phyloP scores from a whole-genome alignment of 768 basidiomycete genomes.

The Thelephora ganbajun region DNA sequence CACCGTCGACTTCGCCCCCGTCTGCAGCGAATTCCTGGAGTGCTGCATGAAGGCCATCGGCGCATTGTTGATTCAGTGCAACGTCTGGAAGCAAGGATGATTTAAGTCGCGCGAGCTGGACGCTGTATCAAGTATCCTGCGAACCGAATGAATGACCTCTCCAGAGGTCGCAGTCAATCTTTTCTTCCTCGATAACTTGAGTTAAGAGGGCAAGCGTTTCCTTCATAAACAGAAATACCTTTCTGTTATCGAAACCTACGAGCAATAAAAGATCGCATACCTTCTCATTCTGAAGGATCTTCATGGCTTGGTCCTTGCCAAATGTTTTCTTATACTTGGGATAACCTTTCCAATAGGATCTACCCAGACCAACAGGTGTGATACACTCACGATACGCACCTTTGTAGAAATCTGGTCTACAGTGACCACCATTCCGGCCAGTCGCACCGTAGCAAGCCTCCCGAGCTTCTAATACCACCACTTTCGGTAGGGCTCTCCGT shows the following conservation, averaged over 20 bases:
- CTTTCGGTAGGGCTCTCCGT: constrained; percentile 1
- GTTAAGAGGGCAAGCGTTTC: constrained; percentile 11
- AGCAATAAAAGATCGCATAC: constrained; percentile 1
- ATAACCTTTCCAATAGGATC: constrained; percentile 7
- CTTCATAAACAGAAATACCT: not conserved
- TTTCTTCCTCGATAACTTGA: constrained; percentile 10
- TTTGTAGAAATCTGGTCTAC: constrained; percentile 13
- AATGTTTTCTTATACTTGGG: constrained; percentile 9
- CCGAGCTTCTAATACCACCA: constrained; percentile 31
- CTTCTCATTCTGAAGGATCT: constrained; percentile 13
- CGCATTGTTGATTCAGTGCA: constrained; percentile 10
- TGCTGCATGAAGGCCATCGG: constrained; percentile 10
- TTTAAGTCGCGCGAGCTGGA: not conserved
- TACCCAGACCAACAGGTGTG: too few species aligned
- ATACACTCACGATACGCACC: constrained; percentile 3
- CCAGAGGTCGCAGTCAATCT: constrained; percentile 18
- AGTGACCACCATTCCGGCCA: constrained; percentile 17
- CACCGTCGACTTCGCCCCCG: constrained; percentile 15
- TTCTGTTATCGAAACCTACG: not conserved
- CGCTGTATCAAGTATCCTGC: not conserved
- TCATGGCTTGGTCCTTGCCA: constrained; percentile 15
- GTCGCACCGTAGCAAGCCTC: constrained; percentile 19
- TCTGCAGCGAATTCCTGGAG: constrained; percentile 15
- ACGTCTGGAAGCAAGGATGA: constrained; percentile 3
- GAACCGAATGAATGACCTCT: constrained; percentile 13